Conservation (phyloP, 2,329 filamentous ascomycete genomes). For the Curvularia lunata region DNA sequence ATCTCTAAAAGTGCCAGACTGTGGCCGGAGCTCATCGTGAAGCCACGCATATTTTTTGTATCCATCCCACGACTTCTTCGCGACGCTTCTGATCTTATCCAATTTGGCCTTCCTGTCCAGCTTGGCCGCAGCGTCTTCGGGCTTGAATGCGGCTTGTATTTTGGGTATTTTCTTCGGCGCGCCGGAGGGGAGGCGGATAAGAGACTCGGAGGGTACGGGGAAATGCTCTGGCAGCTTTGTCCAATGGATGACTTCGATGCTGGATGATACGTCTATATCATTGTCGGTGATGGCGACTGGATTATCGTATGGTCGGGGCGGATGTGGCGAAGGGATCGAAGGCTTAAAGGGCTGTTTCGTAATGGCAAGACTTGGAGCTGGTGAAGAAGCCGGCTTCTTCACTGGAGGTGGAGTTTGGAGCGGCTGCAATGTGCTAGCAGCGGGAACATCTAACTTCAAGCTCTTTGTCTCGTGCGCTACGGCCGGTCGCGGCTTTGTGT, state of each 20-base stretch:
- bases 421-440: slow-evolving; percentile 33
- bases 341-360: slow-evolving; percentile 24
- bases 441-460: slow-evolving; percentile 40
- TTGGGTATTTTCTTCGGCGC: slow-evolving; percentile 72
- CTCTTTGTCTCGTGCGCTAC: slow-evolving; percentile 43
- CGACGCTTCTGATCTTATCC: slow-evolving; percentile 72
- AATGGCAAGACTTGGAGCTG: slow-evolving; percentile 18
- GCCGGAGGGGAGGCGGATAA: slow-evolving; percentile 78
- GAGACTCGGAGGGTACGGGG: slow-evolving; percentile 71
- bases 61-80: slow-evolving; percentile 79
- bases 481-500: slow-evolving; percentile 32
- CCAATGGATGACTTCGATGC: slow-evolving; percentile 67
- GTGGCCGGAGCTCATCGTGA: slow-evolving; percentile 83
- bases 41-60: slow-evolving; percentile 82
- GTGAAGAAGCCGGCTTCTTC: slow-evolving; percentile 21
- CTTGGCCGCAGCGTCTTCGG: slow-evolving; percentile 61
- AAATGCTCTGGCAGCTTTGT: slow-evolving; percentile 75
- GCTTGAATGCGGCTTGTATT: slow-evolving; percentile 76
- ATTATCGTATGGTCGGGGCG: slow-evolving; percentile 20
- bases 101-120: slow-evolving; percentile 69
- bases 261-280: slow-evolving; percentile 24
- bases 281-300: slow-evolving; percentile 30
- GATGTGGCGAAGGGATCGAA: slow-evolving; percentile 24
- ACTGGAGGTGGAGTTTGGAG: slow-evolving; percentile 42
- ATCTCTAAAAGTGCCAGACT: slow-evolving; percentile 71